Conservation (phyloP, 2,329 filamentous ascomycete genomes). For the Aspergillus chevalieri region DNA sequence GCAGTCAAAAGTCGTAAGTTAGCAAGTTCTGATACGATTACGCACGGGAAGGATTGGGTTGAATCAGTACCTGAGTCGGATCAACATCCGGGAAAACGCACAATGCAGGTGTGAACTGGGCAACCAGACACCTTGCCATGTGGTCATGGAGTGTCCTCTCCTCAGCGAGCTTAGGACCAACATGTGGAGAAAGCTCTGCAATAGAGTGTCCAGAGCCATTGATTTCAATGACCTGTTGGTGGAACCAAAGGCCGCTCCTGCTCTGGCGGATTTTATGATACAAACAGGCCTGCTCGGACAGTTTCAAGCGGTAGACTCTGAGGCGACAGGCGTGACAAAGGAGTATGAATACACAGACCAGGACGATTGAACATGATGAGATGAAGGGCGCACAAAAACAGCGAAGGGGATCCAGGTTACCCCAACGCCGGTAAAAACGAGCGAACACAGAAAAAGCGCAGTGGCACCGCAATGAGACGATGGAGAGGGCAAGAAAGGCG, state of each 20-base stretch:
- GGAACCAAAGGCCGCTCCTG: neutral
- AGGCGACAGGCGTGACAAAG: no score
- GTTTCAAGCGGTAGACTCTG: no score
- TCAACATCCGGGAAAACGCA: no score
- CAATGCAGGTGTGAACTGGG: no score
- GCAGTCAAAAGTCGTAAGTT: no score
- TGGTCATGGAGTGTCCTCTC: constrained; percentile 3
- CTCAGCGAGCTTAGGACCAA: constrained; percentile 4
- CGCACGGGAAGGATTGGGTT: no score
- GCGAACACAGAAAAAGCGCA: neutral
- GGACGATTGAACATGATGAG: no score
- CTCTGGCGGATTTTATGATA: no score
- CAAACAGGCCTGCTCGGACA: no score
- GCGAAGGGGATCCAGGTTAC: neutral
- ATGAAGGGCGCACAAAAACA: neutral
- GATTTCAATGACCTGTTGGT: constrained; percentile 2
- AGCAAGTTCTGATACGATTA: no score
- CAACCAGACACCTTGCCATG: constrained; percentile 5
- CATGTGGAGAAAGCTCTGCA: neutral
- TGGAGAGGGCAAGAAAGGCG: neutral
- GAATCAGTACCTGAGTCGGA: no score
- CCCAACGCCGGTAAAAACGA: neutral
- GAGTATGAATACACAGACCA: no score
- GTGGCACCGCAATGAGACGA: neutral
- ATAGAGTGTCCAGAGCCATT: neutral